A percentile compares a stretch with the other conserved stretches of the same genome.
These are phyloP conservation scores for Beverwykella pulmonaria DNA, from an alignment of 495 filamentous ascomycete species.

Conservation along the genomic window DNA sequence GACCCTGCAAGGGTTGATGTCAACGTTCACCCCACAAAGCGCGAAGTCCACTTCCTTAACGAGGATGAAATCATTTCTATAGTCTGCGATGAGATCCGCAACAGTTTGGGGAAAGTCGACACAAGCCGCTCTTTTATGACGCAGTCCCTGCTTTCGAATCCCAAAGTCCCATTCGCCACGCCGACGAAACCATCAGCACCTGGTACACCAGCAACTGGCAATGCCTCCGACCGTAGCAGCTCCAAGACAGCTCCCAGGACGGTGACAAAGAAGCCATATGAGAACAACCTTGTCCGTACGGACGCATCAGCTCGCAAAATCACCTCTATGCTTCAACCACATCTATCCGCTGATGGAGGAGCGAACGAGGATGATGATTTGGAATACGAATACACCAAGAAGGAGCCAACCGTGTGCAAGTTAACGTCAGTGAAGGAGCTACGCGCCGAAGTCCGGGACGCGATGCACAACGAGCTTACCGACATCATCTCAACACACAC, in stretches of 20 bases:
- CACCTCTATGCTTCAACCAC: constrained; percentile 81
- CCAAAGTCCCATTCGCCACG: constrained; percentile 49
- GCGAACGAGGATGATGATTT: constrained; percentile 50
- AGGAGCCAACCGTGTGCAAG: constrained; percentile 67
- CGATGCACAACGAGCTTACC: constrained; percentile 86
- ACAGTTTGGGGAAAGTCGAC: constrained; percentile 83
- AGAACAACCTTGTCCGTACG: constrained; percentile 88
- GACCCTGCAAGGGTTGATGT: constrained; percentile 94
- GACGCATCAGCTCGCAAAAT: constrained; percentile 92
- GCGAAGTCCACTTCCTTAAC: constrained; percentile 97
- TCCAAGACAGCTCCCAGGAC: constrained; percentile 47
- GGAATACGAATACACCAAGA: constrained; percentile 72
- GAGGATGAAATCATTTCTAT: constrained; percentile 95
- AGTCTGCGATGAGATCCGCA: constrained; percentile 79
- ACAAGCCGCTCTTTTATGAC: constrained; percentile 93
- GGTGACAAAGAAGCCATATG: constrained; percentile 65
- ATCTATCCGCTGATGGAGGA: constrained; percentile 29
- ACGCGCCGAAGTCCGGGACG: constrained; percentile 75
- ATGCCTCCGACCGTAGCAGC: constrained; percentile 10
- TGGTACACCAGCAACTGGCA: constrained; percentile 44
- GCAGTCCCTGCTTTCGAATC: constrained; percentile 82
- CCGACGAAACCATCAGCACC: constrained; percentile 39
- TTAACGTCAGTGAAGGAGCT: constrained; percentile 82
- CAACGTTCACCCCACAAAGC: constrained; percentile 96
- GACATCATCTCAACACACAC: constrained; percentile 88